These are phyloP conservation scores for Cordyceps militaris DNA, from an alignment of 2,329 filamentous ascomycete genomes.

Conservation along the genomic window DNA sequence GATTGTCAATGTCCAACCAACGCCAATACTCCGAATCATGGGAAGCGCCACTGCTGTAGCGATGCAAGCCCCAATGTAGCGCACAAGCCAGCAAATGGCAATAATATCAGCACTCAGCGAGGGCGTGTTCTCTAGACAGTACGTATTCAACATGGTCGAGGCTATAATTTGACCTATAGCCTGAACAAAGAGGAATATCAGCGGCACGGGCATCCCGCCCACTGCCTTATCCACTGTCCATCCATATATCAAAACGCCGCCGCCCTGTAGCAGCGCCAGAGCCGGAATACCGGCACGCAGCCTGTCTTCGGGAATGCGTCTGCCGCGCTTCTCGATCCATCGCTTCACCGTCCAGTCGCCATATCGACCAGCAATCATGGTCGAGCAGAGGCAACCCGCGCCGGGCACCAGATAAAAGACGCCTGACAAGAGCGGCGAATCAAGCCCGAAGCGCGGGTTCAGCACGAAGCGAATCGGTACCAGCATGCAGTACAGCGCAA, in stretches of 20 bases:
- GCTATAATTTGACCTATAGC: constrained; percentile 69
- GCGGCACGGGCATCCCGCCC: constrained; percentile 52
- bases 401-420: constrained; percentile 71
- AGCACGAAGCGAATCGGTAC: constrained; percentile 66
- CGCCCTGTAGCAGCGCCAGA: constrained; percentile 50
- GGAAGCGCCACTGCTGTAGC: constrained; percentile 68
- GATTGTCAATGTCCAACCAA: constrained; percentile 76
- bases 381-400: constrained; percentile 60
- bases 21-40: constrained; percentile 64
- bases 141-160: constrained; percentile 70
- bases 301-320: constrained; percentile 61
- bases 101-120: constrained; percentile 63
- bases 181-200: constrained; percentile 67
- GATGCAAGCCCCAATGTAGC: constrained; percentile 67
- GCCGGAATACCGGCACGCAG: constrained; percentile 53
- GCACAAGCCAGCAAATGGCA: constrained; percentile 71
- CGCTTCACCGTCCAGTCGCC: constrained; percentile 60
- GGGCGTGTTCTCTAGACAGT: constrained; percentile 75
- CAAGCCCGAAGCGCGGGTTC: constrained; percentile 65
- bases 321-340: constrained; percentile 54
- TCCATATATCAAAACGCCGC: constrained; percentile 57
- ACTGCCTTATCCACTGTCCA: constrained; percentile 43
- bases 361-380: constrained; percentile 64
- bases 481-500: constrained; percentile 60
- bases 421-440: constrained; percentile 57